phyloP scores from a whole-genome alignment of 164 flowering plant genomes.

The Vitis vinifera region DNA sequence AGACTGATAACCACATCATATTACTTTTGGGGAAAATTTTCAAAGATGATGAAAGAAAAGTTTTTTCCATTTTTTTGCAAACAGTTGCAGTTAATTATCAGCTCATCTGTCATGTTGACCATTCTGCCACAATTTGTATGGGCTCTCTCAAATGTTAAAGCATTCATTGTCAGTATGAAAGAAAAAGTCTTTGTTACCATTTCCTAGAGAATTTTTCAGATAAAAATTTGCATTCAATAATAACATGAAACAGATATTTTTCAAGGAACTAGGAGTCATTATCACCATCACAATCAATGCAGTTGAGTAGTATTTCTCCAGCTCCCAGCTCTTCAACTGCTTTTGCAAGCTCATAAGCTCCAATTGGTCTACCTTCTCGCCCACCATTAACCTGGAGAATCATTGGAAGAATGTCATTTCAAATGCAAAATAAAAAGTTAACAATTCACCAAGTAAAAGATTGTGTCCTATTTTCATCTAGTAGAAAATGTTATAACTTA shows the following conservation, averaged over 20 bases:
- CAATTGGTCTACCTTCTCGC: slow-evolving; percentile 94
- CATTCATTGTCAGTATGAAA: background rate
- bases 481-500: background rate
- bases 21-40: too few relatives aligned
- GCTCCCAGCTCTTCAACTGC: slow-evolving; percentile 99
- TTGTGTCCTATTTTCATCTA: background rate
- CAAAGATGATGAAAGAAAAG: too few relatives aligned
- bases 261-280: background rate
- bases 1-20: too few relatives aligned
- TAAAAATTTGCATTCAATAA: background rate
- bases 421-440: background rate
- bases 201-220: background rate
- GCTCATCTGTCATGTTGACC: too few relatives aligned
- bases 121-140: too few relatives aligned
- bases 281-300: slow-evolving; percentile 98
- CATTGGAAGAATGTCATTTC: slow-evolving; percentile 1
- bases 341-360: slow-evolving; percentile 98
- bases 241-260: too few relatives aligned
- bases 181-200: background rate
- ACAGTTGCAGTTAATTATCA: too few relatives aligned
- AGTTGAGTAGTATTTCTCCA: slow-evolving; percentile 93
- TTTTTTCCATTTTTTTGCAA: too few relatives aligned
- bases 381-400: slow-evolving; percentile 84
- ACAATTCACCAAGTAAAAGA: background rate
- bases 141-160: background rate